Evolutionary conservation across 352 stramenopile species (phyloP).

Genomic region (Globisporangium iwayamae): DNA sequence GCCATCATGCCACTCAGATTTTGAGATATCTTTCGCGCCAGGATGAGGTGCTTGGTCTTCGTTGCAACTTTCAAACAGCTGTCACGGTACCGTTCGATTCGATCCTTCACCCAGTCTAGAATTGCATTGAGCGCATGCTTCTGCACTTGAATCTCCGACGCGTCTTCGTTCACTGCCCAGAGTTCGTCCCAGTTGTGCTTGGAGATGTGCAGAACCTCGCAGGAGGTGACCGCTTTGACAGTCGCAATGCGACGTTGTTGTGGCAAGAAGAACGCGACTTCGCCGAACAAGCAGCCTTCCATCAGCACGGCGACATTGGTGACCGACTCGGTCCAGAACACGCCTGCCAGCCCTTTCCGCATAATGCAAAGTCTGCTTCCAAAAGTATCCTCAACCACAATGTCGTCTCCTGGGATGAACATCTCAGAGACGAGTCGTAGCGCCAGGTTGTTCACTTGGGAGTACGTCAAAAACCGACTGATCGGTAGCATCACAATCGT

Average conservation of each 20-base stretch:
- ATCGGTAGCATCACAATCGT: constrained; percentile 49
- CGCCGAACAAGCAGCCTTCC: constrained; percentile 61
- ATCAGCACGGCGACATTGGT: constrained; percentile 57
- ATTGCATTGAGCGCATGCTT: constrained; percentile 55
- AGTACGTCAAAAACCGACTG: constrained; percentile 46
- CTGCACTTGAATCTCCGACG: constrained; percentile 42
- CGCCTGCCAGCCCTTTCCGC: constrained; percentile 43
- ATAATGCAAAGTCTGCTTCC: constrained; percentile 59
- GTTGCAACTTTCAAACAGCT: constrained; percentile 30
- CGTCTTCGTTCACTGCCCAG: constrained; percentile 33
- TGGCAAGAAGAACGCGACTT: constrained; percentile 66
- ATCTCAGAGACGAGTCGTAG: constrained; percentile 57
- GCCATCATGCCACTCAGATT: constrained; percentile 32
- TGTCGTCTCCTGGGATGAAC: constrained; percentile 67
- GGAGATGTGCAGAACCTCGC: constrained; percentile 58
- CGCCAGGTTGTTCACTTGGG: constrained; percentile 67
- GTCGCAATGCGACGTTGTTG: constrained; percentile 54
- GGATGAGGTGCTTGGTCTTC: constrained; percentile 35
- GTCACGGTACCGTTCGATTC: constrained; percentile 39
- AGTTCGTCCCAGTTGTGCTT: constrained; percentile 64
- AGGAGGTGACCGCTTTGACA: constrained; percentile 54
- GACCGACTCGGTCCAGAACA: constrained; percentile 49
- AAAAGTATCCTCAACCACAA: constrained; percentile 54
- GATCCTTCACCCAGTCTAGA: constrained; percentile 48
- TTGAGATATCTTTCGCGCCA: constrained; percentile 25